Conservation (phyloP, 1,139 yeast genomes). For the Geotrichum klebahnii region DNA sequence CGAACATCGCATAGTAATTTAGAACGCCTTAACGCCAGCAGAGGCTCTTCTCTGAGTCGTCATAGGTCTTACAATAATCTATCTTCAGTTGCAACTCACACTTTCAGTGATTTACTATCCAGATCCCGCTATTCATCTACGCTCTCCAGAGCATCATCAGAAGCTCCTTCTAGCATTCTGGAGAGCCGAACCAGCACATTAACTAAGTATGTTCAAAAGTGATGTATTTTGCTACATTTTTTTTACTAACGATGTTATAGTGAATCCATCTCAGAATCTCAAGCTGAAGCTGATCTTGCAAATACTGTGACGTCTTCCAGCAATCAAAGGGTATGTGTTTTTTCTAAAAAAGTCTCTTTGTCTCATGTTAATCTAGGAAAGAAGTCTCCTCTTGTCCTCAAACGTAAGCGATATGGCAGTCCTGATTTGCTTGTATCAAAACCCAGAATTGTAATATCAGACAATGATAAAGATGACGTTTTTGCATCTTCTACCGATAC, state of each 20-base stretch:
- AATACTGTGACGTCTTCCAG: background rate
- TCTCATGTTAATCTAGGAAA: background rate
- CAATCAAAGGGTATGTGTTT: background rate
- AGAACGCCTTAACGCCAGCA: slow-evolving; percentile 4
- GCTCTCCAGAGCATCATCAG: slow-evolving; percentile 8
- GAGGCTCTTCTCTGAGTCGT: slow-evolving; percentile 3
- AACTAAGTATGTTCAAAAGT: slow-evolving; percentile 7
- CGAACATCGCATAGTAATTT: slow-evolving; percentile 12
- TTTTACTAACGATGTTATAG: background rate
- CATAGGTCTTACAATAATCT: slow-evolving; percentile 6
- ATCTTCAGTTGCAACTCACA: background rate
- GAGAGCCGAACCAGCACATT: slow-evolving; percentile 15
- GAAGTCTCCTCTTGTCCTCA: background rate
- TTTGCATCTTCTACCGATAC: background rate
- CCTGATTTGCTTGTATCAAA: background rate
- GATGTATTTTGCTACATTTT: background rate
- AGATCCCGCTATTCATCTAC: slow-evolving; percentile 8
- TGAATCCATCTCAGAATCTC: slow-evolving; percentile 8
- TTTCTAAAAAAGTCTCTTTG: background rate
- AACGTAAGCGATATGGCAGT: slow-evolving; percentile 1
- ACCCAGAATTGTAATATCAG: slow-evolving; percentile 2
- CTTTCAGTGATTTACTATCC: slow-evolving; percentile 10
- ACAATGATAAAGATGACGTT: background rate
- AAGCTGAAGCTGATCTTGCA: slow-evolving; percentile 1
- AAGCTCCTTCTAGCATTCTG: slow-evolving; percentile 3